phyloP scores from a whole-genome alignment of 106 monocot species.

The Cymbidium sinense region DNA sequence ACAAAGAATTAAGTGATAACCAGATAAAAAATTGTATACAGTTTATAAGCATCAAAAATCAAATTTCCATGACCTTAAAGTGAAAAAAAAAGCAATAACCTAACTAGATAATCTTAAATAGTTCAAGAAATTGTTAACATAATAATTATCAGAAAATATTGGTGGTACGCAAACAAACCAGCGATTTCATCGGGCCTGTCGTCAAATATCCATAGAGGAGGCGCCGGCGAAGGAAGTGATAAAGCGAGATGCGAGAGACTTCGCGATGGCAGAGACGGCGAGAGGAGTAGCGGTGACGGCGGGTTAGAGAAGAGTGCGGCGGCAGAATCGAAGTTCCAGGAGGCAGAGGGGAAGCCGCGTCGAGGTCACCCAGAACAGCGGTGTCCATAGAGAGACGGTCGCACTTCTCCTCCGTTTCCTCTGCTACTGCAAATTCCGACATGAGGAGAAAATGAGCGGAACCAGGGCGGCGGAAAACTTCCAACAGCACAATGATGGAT shows the following conservation, averaged over 20 bases:
- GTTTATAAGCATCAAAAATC: neutral
- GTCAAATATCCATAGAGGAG: conserved; percentile 43
- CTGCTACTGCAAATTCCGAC: neutral
- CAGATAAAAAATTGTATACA: neutral
- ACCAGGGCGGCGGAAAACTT: neutral
- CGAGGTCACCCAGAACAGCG: conserved; percentile 9
- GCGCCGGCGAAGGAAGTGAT: conserved; percentile 10
- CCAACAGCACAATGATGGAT: too few species aligned
- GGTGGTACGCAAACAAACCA: neutral
- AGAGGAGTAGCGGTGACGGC: conserved; percentile 10
- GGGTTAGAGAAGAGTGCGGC: neutral
- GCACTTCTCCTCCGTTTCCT: neutral
- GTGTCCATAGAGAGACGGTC: neutral
- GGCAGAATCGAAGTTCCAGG: too few species aligned
- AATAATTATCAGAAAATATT: neutral
- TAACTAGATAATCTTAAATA: neutral
- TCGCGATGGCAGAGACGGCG: conserved; percentile 16
- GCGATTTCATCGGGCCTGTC: conserved; percentile 12
- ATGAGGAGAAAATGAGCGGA: neutral
- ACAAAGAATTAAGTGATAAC: neutral
- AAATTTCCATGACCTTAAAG: neutral
- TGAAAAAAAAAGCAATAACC: conserved; percentile 6
- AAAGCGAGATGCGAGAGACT: conserved; percentile 1
- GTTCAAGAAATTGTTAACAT: neutral
- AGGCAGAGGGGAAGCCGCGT: conserved; percentile 17